Base-by-base conservation (phyloP, 805 yeast species). In the Lipomyces yamanashiensis region DNA sequence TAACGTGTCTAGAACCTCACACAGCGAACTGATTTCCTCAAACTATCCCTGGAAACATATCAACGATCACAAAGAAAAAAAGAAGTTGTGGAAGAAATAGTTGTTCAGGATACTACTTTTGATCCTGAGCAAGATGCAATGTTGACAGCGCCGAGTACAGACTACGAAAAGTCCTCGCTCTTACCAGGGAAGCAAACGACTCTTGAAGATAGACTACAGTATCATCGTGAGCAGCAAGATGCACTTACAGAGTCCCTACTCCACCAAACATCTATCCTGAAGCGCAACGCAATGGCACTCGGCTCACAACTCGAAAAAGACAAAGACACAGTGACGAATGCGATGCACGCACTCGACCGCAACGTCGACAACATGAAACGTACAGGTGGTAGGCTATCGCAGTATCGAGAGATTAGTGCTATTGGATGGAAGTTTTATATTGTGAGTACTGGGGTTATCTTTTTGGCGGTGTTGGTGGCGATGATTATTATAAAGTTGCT, bases 161-260 rank as follows among this genome's bases (percentile, higher is more conserved):
- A 39, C 15, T 15, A 5, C 13, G 36, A 34, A 12, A 45, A 33
- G 15, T 37, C 62, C 3, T 23, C 48, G 2, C 19, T 63, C 12
- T 62, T 62, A 1, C 13, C 54, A 7, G 64, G 57, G 2, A 19
- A 40, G 19, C 43, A 52, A 1, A 64, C 68, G n/a, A 59, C 69
- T 12, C 50, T 66, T 12, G 69, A 66, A 40, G 58, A 59, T 37
- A 45, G 68, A 33, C 54, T 66, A 13, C 65, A 64, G 7, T 66
- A 66, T 21, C 71, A 70, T 51, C 67, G 71, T n/a, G 53, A 64
- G 4, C 65, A 68, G 52, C 88, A 85, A 71, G 81, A 81, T 43
- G 82, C 81, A 44, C 74, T 85, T 15, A 71, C 85, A 39, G 73
- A 72, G 36, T 87, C 85, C 47, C 75, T 85, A 54, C 71, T 81